Evolutionary conservation across 345 rosid species (phyloP), one percentile per base, ranked within the genome.

Genomic region (Fremontodendron californicum): DNA sequence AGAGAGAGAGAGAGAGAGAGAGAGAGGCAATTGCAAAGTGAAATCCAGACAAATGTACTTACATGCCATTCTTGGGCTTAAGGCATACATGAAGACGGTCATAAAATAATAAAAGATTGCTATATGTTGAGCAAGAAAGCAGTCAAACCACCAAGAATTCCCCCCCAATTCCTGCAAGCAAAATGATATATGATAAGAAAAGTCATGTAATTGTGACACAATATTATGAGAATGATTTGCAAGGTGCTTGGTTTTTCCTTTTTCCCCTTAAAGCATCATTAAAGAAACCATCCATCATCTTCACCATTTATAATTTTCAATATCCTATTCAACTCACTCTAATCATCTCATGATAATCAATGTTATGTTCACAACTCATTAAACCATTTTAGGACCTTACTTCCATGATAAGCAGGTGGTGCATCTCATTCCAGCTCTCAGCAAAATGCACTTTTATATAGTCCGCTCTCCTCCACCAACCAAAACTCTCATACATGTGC

Each of bases 371-470:
- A 75, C 4, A 2, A 35, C 9, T 39, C 45, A 63, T 33, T 48
- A 18, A n/a, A 62, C 31, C n/a, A 43, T 5, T 29, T 15, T 37
- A 27, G 66, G 58, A 68, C 63, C 95, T 80, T 88, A 96, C 99
- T 84, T 96, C 99, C 99, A 96, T 96, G 73, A 96, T 91, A 71
- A 96, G 98, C 86, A 96, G 87, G 87, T 96, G 99, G 70, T 96
- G 99, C 99, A 96, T 96, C 85, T 96, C 98, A 83, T 96, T 96
- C 99, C 99, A 96, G 85, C 96, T 96, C 90, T 96, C 97, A 66
- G 99, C 99, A 88, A 96, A 96, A 79, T 96, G 99, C 39, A 96
- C 98, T 88, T 92, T 96, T 43, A 96, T 45, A 80, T 96, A 96
- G 82, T 93, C 98, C 27, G 99, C 96, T 84, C 90, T 89, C 81